Evolutionary conservation across 345 rosid genomes (phyloP).

Genomic region (Syzygium aqueum): DNA sequence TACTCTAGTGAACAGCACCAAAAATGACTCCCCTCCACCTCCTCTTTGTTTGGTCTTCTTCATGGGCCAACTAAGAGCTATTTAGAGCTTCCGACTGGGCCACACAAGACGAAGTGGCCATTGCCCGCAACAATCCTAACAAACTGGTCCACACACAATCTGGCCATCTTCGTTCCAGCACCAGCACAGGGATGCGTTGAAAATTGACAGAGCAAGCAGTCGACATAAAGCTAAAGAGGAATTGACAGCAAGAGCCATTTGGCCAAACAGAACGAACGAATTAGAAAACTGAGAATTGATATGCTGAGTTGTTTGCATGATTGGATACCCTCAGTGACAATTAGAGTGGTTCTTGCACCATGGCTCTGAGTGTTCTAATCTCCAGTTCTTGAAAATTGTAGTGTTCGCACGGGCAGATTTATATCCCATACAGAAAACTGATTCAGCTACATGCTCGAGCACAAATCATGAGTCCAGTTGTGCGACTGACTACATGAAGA

Average conservation of each 20-base stretch:
- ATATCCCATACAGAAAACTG: not conserved
- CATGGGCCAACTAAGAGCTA: not conserved
- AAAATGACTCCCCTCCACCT: not conserved
- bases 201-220: not conserved
- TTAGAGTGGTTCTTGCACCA: not conserved
- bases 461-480: not conserved
- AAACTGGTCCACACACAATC: not conserved
- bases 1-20: not conserved
- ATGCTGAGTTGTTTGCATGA: not conserved
- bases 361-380: not conserved
- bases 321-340: not conserved
- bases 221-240: not conserved
- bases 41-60: not conserved
- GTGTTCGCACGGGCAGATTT: not conserved
- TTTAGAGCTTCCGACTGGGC: not conserved
- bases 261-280: not conserved
- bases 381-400: not conserved
- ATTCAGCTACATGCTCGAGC: not conserved
- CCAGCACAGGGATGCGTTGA: not conserved
- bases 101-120: not conserved
- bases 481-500: not conserved
- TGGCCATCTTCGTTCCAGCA: not conserved
- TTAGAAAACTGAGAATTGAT: not conserved
- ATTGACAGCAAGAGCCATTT: not conserved
- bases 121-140: not conserved